phyloP scores from a whole-genome alignment of 2,329 filamentous ascomycete genomes.

The Paraconiothyrium brasiliense region DNA sequence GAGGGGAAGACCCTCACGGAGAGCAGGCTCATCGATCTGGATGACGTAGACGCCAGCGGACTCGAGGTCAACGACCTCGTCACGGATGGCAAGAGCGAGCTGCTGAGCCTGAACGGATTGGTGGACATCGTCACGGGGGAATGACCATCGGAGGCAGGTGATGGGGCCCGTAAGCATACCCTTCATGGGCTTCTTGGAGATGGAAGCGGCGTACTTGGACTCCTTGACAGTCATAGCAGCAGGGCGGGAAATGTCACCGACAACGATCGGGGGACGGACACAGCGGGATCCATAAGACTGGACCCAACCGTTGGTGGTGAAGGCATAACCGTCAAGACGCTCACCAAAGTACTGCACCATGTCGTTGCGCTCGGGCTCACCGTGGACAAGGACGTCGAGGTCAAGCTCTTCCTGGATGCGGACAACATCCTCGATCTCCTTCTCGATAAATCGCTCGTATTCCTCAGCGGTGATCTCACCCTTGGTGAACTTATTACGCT shows the following conservation, averaged over 20 bases:
- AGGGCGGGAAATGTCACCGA: conserved; percentile 97
- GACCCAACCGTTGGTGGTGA: conserved; percentile 99
- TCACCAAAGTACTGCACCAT: conserved; percentile 99
- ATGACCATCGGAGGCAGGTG: conserved; percentile 99
- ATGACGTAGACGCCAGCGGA: conserved; percentile 96
- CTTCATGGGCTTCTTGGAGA: conserved; percentile 99
- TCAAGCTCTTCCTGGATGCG: conserved; percentile 98
- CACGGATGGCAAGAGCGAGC: conserved; percentile 96
- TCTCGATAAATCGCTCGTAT: conserved; percentile 99
- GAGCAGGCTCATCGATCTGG: conserved; percentile 98
- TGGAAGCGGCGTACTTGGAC: conserved; percentile 96
- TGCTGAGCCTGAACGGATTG: conserved; percentile 99
- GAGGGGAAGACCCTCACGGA: conserved; percentile 98
- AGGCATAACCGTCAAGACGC: conserved; percentile 94
- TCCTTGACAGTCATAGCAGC: conserved; percentile 99
- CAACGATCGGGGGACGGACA: conserved; percentile 97
- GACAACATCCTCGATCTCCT: conserved; percentile 95
- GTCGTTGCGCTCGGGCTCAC: conserved; percentile 99
- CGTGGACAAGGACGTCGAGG: conserved; percentile 97
- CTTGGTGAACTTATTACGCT: conserved; percentile 99
- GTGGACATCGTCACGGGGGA: conserved; percentile 99
- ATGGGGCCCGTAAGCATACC: conserved; percentile 99
- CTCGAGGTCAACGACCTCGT: conserved; percentile 98
- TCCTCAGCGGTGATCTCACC: conserved; percentile 89
- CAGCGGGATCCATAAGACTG: conserved; percentile 98